Base-by-base conservation (phyloP, 768 basidiomycete species). In the Strobilomyces echinocephalus region DNA sequence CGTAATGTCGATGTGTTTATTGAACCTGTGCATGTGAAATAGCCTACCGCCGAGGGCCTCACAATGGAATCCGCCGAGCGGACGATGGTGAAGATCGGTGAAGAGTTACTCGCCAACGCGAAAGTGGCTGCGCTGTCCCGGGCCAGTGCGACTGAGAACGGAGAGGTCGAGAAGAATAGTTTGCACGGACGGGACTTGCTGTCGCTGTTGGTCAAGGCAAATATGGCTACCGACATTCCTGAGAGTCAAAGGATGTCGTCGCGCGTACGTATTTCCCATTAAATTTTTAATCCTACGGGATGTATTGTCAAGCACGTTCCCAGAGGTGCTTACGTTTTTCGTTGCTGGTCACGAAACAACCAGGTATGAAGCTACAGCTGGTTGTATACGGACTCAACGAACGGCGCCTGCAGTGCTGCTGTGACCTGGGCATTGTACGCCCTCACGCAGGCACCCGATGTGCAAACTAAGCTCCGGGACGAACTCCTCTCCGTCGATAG, bases 301-400 rank as follows among this genome's bases (percentile, higher is more conserved):
- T 18, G 16, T 5, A 21, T 16, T 15, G 36, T 48, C 34, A 18
- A 35, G 20, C 9, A 16, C n/a, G 16, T 34, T 10, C 50, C 30
- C 58, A 83, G 83, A 84, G 74, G 76, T 83, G 0, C 79, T 80
- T 0, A 84, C 83, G 0, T 82, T 84, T 65, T 60, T 84, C 11
- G 72, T 80, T 2, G 82, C 83, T 1, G 83, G 83, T 3, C 80
- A 82, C 57, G 81, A 83, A 55, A 82, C 81, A 0, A 81, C 80
- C 1, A 77, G 77, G 79, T 75, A 56, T 2, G 59, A 6, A 1
- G 28, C 40, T 8, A 8, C 3, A n/a, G 16, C 7, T 34, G 14
- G 14, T 15, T n/a, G 3, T 7, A n/a, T 41, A 24, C 9, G 6
- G 18, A 16, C 10, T 35, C 9, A 38, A 26, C 4, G 8, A 8